Evolutionary conservation across 805 yeast species (phyloP), one percentile per base, ranked within the genome.

Genomic region (Cyberlindnera mycetangii): DNA sequence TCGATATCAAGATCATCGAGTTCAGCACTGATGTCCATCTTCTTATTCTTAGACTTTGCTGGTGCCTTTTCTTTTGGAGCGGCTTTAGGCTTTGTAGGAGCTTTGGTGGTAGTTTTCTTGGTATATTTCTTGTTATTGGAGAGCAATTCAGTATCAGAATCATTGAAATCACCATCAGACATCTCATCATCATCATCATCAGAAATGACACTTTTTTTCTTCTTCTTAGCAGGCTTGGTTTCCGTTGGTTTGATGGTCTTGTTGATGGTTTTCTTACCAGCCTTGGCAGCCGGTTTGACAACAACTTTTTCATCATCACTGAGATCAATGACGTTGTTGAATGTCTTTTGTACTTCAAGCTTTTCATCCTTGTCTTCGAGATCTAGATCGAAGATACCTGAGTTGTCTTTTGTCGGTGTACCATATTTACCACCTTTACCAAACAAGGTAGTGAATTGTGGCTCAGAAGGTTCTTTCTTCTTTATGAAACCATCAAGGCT

Each of bases 391-490:
- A 44, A 44, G 28, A 31, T 20, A 24, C 34, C 32, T 5, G 33
- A 12, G 20, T n/a, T 22, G 3, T 27, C 44, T 39, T 44, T 44
- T 28, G 37, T 16, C 32, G 64, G 62, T 1, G 62, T 48, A 4
- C 67, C 67, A 45, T 60, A 64, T 1, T 61, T 52, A 22, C 45
- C 52, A 12, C 58, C 56, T n/a, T 42, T 52, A 6, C 74, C 73
- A 48, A 70, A 69, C 8, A 70, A 52, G 19, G 68, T 54, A 36
- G 61, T 62, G 47, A 67, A 68, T 33, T 58, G 41, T 7, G 61
- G 58, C 36, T 54, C 55, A 39, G 44, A 35, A 24, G 51, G 43
- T 34, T 51, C 46, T 37, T 44, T 37, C 46, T 49, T 33, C 31
- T 44, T 27, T 38, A 25, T 11, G 31, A 43, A 14, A 14, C 36